Percentiles rank a stretch among this genome's conserved stretches.
Conservation (phyloP, 1,139 yeast species). For the Kluyveromyces sp. region DNA sequence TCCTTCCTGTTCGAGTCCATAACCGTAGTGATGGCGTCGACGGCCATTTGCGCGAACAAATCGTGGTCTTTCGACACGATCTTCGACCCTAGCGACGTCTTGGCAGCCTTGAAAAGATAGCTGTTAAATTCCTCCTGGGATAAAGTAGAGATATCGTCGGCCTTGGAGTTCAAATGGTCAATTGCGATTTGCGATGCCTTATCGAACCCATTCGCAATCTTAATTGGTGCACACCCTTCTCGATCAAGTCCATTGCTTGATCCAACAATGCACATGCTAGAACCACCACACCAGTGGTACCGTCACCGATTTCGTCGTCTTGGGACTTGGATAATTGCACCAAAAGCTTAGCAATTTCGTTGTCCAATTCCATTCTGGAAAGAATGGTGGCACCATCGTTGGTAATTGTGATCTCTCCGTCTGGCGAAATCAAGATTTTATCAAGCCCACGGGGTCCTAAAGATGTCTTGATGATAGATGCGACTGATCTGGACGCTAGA, state of each 20-base stretch:
- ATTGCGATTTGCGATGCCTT: constrained; percentile 93
- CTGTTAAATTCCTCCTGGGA: constrained; percentile 38
- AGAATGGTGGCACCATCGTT: constrained; percentile 98
- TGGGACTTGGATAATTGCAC: constrained; percentile 93
- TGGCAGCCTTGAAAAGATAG: constrained; percentile 76
- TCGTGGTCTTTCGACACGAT: constrained; percentile 92
- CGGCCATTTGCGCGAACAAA: constrained; percentile 93
- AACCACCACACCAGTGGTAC: constrained; percentile 98
- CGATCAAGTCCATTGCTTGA: constrained; percentile 89
- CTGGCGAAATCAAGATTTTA: constrained; percentile 85
- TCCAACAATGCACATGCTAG: constrained; percentile 90
- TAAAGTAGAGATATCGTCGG: constrained; percentile 36
- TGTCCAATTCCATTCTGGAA: constrained; percentile 92
- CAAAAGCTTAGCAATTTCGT: constrained; percentile 89
- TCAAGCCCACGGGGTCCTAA: constrained; percentile 98
- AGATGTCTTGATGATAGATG: constrained; percentile 85
- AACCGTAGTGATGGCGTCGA: constrained; percentile 87
- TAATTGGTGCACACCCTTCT: constrained; percentile 93
- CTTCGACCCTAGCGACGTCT: constrained; percentile 91
- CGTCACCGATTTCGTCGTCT: constrained; percentile 98
- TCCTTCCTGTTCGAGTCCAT: constrained; percentile 89
- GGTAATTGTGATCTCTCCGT: constrained; percentile 96
- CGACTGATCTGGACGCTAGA: constrained; percentile 91
- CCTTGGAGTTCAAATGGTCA: constrained; percentile 61
- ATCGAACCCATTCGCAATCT: constrained; percentile 95